Evolutionary conservation across 2,329 filamentous ascomycete species (phyloP), one percentile per base, ranked within the genome.

Genomic region (Parastagonospora nodorum): DNA sequence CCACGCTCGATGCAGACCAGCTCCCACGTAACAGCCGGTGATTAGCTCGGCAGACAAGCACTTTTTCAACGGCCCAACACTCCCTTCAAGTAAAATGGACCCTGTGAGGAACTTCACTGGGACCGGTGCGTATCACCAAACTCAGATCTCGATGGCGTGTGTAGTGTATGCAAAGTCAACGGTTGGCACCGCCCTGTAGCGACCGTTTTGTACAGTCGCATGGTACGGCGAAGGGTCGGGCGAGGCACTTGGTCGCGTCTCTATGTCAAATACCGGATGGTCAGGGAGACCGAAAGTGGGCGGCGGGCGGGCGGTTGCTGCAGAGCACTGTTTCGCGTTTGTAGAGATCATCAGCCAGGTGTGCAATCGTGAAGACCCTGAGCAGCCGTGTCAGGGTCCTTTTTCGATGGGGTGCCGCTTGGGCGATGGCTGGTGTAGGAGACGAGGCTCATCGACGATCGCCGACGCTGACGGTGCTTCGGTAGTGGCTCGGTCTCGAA

Each of bases 391-490:
- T 14, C 51, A 29, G 38, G 35, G 35, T 32, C 45, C 31, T 32
- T 8, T 40, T 42, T 38, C 55, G 44, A 58, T 47, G 37, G 42
- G n/a, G 28, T 16, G 27, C 44, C 28, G 2, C 16, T 33, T 41
- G 14, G 49, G 55, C 53, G 42, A 48, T 40, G 45, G 37, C 19
- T 35, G 24, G 47, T 41, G 39, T 39, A 33, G 27, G 33, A 37
- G 32, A 42, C 27, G 53, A 54, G 47, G 48, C 47, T 43, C 58
- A 60, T 60, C 57, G 57, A 45, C 57, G 57, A 60, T 60, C 28
- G 8, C 35, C 16, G 52, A 14, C 36, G 35, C 43, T 39, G 28
- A 36, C 38, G 16, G 51, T 51, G 50, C 32, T 24, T 37, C 36
- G 28, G 32, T 14, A 36, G 48, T 40, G 33, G 40, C 15, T 14